Conservation (phyloP, 2,329 filamentous ascomycete genomes). For the Tolypocladium tropicale region DNA sequence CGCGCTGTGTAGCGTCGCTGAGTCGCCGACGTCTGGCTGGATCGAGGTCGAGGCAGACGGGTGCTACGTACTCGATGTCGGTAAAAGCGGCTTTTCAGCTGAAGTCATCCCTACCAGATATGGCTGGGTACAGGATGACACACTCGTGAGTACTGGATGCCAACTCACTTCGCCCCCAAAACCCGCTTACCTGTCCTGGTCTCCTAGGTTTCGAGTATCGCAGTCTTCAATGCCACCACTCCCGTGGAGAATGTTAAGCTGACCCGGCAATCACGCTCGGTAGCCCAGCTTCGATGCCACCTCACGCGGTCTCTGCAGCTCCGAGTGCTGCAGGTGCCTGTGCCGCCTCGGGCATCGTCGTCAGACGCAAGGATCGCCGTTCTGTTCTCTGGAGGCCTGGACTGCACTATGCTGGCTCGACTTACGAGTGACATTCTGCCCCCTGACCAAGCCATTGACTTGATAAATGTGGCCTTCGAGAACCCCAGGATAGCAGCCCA, state of each 20-base stretch:
- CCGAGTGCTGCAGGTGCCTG: conserved; percentile 56
- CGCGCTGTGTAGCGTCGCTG: conserved; percentile 61
- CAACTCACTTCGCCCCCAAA: conserved; percentile 27
- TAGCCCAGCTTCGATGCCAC: conserved; percentile 41
- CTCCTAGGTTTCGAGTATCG: conserved; percentile 41
- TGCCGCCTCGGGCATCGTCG: conserved; percentile 30
- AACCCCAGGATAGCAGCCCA: conserved; percentile 67
- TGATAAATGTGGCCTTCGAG: conserved; percentile 94
- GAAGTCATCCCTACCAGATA: conserved; percentile 12
- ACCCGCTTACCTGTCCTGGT: not conserved
- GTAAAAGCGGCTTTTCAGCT: conserved; percentile 2
- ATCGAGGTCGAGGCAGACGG: conserved; percentile 77
- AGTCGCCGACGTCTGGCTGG: conserved; percentile 46
- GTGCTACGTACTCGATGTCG: conserved; percentile 58
- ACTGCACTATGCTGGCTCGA: conserved; percentile 81
- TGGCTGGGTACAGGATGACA: conserved; percentile 21
- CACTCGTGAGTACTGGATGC: conserved; percentile 32
- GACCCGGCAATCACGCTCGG: conserved; percentile 30
- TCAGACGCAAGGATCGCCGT: conserved; percentile 55
- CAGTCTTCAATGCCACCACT: conserved; percentile 37
- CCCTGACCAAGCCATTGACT: conserved; percentile 58
- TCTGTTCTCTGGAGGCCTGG: conserved; percentile 87
- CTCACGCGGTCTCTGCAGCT: conserved; percentile 52
- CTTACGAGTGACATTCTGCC: conserved; percentile 70
- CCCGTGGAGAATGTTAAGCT: conserved; percentile 20